Base-by-base conservation (phyloP, 2,329 filamentous ascomycete species). In the Rachicladosporium sp. region DNA sequence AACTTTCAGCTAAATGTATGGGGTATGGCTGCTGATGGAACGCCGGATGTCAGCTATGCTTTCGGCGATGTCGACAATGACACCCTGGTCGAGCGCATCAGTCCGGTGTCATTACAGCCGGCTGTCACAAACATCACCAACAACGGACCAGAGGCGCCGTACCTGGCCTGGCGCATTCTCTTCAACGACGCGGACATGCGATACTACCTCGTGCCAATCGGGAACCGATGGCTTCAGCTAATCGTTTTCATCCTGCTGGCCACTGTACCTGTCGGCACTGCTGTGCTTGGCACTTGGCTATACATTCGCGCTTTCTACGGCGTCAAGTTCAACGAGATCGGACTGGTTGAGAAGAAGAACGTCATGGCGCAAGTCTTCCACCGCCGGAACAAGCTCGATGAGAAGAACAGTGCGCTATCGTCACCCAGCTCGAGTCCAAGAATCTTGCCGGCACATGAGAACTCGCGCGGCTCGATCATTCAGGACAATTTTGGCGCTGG, bases 11-110 rank as follows among this genome's bases (percentile, higher is more conserved):
- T 80, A 42, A 81, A 79, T 46, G 66, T 78, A 4, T 81, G 77
- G 77, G 78, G 77, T 38, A 74, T 79, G 53, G 76, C 80, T 50
- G 68, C 70, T 0, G 69, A 79, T 54, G 74, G 75, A 12, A 60
- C 71, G 47, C 76, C 77, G 0, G 77, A 81, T 54, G 66, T 74
- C 43, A 69, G 69, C 4, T 68, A 65, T 40, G 68, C 77, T 3
- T 71, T 69, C 43, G 78, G 78, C n/a, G 77, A 81, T 52, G 67
- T 76, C n/a, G 72, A 80, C 49, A 63, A 63, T 12, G 76, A 80
- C 51, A 65, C 64, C 3, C 63, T 80, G 4, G 59, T 80, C 12
- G 77, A 81, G 52, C 72, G 74, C 32, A 63, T 80, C 23, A 71
- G 75, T 1, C 76, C 76, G 5, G 73, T 69, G 8, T 74, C 71